Evolutionary conservation across 2,329 filamentous ascomycete genomes (phyloP), one percentile per base, ranked within the genome.

Genomic region (Aspergillus sp.): DNA sequence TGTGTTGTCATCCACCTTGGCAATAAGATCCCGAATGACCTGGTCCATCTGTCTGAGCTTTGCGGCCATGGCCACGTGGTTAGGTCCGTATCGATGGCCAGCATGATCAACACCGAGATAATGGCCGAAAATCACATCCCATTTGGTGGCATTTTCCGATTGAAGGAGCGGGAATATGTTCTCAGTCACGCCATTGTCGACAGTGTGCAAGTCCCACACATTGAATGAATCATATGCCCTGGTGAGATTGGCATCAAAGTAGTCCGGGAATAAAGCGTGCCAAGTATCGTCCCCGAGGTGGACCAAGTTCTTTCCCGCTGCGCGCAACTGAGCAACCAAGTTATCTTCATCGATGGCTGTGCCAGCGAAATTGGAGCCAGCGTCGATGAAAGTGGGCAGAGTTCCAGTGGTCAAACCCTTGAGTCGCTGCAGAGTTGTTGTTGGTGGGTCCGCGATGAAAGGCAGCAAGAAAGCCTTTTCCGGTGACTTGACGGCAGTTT

Each of bases 251-350:
- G 83, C 72, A 64, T 95, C 85, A 58, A 98, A 98, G 65, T 94
- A 90, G n/a, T 78, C 88, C 0, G 93, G 93, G 62, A 97, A 98
- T 11, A 98, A 73, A 35, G 88, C 79, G 53, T 90, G 87, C 93
- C 93, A 98, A 5, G 93, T 98, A 68, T 98, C 91, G 64, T 98
- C 93, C n/a, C 93, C 93, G 32, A 98, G 73, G 59, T 98, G 94
- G 5, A 90, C 93, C 53, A 98, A 81, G 51, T 79, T 87, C 74
- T 89, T 86, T 31, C 82, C 81, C 11, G 80, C 78, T 55, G 75
- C 71, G 44, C 73, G 76, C 48, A 88, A 57, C 57, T 88, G 84
- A 42, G 77, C 76, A 10, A 88, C 70, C 37, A 88, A 54, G 52
- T 88, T 88, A 64, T 98, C 93, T 72, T 98, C 93, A 45, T 96